A percentile compares a stretch with the other conserved stretches of the same genome.
Evolutionary conservation across 2,329 filamentous ascomycete genomes (phyloP).

Genomic region (Venturia effusa): DNA sequence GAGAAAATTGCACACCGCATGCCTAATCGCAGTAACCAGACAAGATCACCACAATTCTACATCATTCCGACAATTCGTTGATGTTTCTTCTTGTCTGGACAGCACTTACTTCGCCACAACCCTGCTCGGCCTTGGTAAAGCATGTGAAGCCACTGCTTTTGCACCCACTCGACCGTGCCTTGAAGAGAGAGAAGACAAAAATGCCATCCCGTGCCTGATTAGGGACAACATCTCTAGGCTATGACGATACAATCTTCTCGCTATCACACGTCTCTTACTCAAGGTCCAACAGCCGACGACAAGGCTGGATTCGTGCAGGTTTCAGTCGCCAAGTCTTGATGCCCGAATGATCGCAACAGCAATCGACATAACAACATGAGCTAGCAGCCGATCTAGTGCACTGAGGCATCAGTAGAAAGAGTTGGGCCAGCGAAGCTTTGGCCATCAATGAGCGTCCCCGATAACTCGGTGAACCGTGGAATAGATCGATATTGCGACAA

Average conservation of each 20-base stretch:
- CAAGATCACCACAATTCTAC: too few relatives aligned
- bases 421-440: neutral
- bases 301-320: neutral
- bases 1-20: too few relatives aligned
- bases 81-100: too few relatives aligned
- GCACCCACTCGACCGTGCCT: too few relatives aligned
- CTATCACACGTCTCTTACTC: neutral
- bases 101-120: too few relatives aligned
- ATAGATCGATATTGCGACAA: neutral
- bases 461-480: neutral
- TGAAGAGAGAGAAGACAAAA: too few relatives aligned
- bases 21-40: too few relatives aligned
- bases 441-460: neutral
- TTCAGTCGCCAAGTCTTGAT: neutral
- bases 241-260: neutral
- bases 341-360: neutral
- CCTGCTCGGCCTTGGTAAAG: too few relatives aligned
- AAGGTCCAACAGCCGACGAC: neutral
- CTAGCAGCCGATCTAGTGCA: neutral
- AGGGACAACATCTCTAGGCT: neutral
- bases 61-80: too few relatives aligned
- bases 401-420: neutral
- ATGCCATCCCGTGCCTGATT: neutral
- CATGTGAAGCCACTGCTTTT: too few relatives aligned
- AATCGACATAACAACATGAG: neutral